These are phyloP conservation scores for Capsaspora owczarzaki DNA, from an alignment of 78 protist genomes.

Conservation along the genomic window DNA sequence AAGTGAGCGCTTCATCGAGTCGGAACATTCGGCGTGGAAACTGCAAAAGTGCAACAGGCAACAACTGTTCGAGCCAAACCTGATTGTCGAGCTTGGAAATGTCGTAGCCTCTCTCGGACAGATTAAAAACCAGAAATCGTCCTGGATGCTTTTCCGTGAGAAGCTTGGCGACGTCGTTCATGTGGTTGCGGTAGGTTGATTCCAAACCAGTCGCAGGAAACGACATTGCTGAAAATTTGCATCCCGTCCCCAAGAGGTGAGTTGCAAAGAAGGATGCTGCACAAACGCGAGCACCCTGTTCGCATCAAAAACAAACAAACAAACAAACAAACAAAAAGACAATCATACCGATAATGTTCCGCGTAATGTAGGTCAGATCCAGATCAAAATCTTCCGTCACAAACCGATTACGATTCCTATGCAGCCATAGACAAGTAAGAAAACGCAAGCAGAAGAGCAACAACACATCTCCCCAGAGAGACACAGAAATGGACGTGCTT, in stretches of 20 bases:
- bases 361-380: constrained; percentile 49
- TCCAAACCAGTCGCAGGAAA: constrained; percentile 37
- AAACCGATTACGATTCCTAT: background rate
- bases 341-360: constrained; percentile 7
- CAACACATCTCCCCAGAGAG: no score
- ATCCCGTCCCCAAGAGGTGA: background rate
- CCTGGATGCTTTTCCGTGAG: constrained; percentile 40
- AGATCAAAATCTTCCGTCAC: constrained; percentile 22
- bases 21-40: no score
- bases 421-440: no score
- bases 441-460: no score
- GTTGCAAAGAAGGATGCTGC: background rate
- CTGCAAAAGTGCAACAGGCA: no score
- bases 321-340: no score
- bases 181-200: constrained; percentile 32
- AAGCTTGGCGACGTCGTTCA: constrained; percentile 16
- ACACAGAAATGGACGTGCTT: no score
- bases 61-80: background rate
- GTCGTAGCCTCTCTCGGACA: constrained; percentile 57
- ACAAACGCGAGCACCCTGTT: no score
- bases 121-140: constrained; percentile 47
- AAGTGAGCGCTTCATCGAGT: background rate
- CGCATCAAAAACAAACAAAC: no score
- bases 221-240: constrained; percentile 42
- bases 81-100: background rate